Evolutionary conservation across 2,329 filamentous ascomycete genomes (phyloP), one percentile per base, ranked within the genome.

Genomic region (Aspergillus sp.): DNA sequence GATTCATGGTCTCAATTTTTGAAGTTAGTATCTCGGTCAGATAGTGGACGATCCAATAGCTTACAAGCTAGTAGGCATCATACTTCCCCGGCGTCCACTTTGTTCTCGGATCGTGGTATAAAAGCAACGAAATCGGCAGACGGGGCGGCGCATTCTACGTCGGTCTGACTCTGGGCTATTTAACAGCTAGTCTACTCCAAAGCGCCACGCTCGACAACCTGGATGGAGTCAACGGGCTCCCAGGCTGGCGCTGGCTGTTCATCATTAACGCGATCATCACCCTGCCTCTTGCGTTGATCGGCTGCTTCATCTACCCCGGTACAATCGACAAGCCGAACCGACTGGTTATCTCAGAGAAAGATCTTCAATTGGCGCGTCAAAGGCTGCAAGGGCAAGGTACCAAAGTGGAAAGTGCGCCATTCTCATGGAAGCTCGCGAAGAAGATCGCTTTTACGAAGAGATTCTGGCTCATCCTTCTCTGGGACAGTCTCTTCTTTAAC

Each of bases 371-470:
- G n/a, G 65, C 64, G 4, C 57, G 70, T 0, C 59, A 62, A 18
- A 70, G 73, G 18, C 72, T 76, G 68, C 22, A 71, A 57, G 66
- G 72, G 72, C 4, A 74, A 70, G 54, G 60, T 71, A 48, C 66
- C 9, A 17, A 30, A 15, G 39, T 52, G 4, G 12, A 36, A 32
- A 36, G 39, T 9, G 26, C 39, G 12, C 49, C 39, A 6, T 52
- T 52, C 12, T 44, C 73, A 0, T 77, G 74, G 73, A 72, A 70
- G 0, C 64, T 55, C 53, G 62, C 60, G 4, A 69, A 60, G 48
- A 64, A 65, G 20, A 74, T 78, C 32, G 30, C 73, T 4, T 42
- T 64, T 2, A 77, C 74, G 51, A 78, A 75, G 74, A 74, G 77
- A 55, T 74, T 71, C 9, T 77, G 75, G 41, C 56, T 76, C 15